Base-by-base conservation (phyloP, 2,329 filamentous ascomycete genomes). In the Xylaria sp. region DNA sequence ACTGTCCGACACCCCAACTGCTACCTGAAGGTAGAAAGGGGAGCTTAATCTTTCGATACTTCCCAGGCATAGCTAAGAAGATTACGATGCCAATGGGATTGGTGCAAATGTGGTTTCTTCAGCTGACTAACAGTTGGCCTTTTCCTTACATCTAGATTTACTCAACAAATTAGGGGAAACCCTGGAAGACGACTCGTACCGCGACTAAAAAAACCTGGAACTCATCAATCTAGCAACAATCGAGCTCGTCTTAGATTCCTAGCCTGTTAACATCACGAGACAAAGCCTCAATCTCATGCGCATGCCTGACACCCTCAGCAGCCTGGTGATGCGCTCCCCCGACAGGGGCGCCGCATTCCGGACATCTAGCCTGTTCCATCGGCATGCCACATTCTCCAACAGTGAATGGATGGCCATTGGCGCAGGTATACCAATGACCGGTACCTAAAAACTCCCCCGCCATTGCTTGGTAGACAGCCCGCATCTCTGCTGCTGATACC, bases 351-450 rank as follows among this genome's bases (percentile, higher is more conserved):
- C 82, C 84, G 70, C 90, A 93, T 69, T 92, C 85, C 0, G 90
- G 89, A 71, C 91, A 93, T 1, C 76, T 76, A 1, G 89, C 84
- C 20, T 73, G 63, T 75, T 92, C 68, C 87, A 91, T 90, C 0
- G 90, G 87, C 83, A 88, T 87, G 1, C 89, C 89, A 72, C 89
- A 91, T 67, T 91, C 87, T 0, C 89, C 89, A 36, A 91, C 83
- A 0, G 88, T 87, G 70, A 92, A 90, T 2, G 86, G 84, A 73
- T 90, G 86, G 1, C 84, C 83, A 65, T 88, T 87, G 28, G 70
- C 76, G 69, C 87, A 90, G 0, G 78, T 81, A 75, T 90, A 91
- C 89, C 88, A 91, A 70, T 90, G 87, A 0, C 89, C 89, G 0
- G 83, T 87, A 0, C 85, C 83, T 0, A 60, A 68, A 43, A 88